A percentile compares a stretch with the other conserved stretches of the same genome.
Evolutionary conservation across 352 stramenopile species (phyloP).

Genomic region (Phytophthora brassicae): DNA sequence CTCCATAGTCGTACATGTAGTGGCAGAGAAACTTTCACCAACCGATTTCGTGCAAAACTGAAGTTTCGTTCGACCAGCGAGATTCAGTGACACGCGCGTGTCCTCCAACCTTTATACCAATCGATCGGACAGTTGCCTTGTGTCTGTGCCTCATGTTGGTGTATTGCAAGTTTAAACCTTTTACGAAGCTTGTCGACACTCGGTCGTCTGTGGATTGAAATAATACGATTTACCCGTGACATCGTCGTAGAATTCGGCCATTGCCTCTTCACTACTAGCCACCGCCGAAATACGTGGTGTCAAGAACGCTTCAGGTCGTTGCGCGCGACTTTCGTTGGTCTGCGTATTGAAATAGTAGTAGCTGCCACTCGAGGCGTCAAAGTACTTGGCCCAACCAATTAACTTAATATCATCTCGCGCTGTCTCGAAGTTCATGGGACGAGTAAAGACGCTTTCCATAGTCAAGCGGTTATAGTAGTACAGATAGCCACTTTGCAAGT

Average conservation of each 20-base stretch:
- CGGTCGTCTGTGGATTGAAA: slow-evolving; percentile 51
- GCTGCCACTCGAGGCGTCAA: slow-evolving; percentile 44
- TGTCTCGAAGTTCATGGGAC: slow-evolving; percentile 35
- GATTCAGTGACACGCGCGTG: slow-evolving; percentile 22
- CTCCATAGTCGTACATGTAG: neutral
- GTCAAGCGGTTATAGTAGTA: slow-evolving; percentile 88
- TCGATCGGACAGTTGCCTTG: neutral
- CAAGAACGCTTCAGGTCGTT: slow-evolving; percentile 42
- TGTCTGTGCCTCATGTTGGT: neutral
- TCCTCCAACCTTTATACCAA: slow-evolving; percentile 6
- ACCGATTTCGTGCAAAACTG: slow-evolving; percentile 16
- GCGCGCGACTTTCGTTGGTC: slow-evolving; percentile 45
- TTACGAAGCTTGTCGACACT: slow-evolving; percentile 40
- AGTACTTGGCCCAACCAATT: slow-evolving; percentile 55
- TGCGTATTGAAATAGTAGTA: slow-evolving; percentile 75
- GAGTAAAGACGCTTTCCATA: slow-evolving; percentile 64
- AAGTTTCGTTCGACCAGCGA: slow-evolving; percentile 20
- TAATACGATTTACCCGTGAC: slow-evolving; percentile 45
- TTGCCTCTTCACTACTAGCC: slow-evolving; percentile 15
- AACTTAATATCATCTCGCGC: slow-evolving; percentile 5
- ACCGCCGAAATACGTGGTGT: slow-evolving; percentile 39
- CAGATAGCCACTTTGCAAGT: slow-evolving; percentile 41
- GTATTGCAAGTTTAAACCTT: neutral
- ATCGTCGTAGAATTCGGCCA: slow-evolving; percentile 42
- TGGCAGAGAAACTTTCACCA: slow-evolving; percentile 1